Percentiles rank a stretch among this genome's conserved stretches.
Evolutionary conservation across 257 asterid genomes (phyloP).

Genomic region (Forsythia suspensa): DNA sequence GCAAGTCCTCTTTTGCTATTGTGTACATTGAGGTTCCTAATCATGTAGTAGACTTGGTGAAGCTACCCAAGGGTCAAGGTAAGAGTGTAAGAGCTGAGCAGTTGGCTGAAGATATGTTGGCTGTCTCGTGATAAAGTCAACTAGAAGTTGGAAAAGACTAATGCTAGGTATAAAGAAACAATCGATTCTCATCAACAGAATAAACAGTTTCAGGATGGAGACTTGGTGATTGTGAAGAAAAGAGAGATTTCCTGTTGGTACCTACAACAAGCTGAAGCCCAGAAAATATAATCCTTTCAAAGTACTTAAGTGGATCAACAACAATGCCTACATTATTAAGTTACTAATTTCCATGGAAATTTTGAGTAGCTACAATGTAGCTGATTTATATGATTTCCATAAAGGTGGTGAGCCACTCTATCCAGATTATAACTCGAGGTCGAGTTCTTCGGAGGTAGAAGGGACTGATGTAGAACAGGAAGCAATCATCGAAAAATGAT

Average conservation of each 20-base stretch:
- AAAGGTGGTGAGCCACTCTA: no score
- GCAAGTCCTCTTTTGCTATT: neutral
- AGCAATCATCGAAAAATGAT: no score
- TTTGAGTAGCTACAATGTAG: no score
- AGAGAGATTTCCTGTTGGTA: neutral
- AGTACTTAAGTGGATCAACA: no score
- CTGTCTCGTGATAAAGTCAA: neutral
- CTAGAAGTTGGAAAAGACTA: neutral
- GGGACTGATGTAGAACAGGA: no score
- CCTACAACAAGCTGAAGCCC: neutral
- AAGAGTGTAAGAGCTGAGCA: neutral
- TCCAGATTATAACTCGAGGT: no score
- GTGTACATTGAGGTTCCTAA: neutral
- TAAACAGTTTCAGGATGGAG: neutral
- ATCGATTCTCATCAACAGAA: neutral
- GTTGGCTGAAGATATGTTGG: neutral
- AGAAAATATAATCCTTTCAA: neutral
- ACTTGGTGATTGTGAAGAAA: conserved; percentile 1
- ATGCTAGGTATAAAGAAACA: neutral
- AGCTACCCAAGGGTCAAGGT: neutral
- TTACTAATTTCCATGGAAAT: no score
- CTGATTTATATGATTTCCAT: no score
- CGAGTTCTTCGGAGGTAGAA: no score
- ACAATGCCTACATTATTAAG: no score
- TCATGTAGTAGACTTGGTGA: neutral